A percentile compares a stretch with the other conserved stretches of the same genome.
These are phyloP conservation scores for Trichosporon inkin DNA, from an alignment of 1,284 basidiomycete genomes.

Conservation along the genomic window DNA sequence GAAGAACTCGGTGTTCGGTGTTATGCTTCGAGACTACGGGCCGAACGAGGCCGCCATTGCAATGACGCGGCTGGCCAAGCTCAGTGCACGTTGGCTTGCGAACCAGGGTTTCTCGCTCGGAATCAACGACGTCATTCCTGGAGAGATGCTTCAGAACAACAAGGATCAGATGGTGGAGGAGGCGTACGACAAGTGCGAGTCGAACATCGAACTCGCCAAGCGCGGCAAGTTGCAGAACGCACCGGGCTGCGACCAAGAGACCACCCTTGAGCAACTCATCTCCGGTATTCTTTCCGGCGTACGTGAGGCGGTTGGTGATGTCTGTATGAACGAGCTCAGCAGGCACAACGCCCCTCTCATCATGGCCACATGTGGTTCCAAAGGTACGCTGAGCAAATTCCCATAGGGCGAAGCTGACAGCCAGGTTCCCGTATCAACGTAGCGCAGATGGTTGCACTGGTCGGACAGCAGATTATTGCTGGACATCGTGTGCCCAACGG, in stretches of 20 bases:
- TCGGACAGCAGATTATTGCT: slow-evolving; percentile 97
- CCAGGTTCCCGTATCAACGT: slow-evolving; percentile 97
- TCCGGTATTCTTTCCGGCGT: slow-evolving; percentile 91
- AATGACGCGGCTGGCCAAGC: slow-evolving; percentile 94
- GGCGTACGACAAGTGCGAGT: slow-evolving; percentile 83
- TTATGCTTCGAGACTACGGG: slow-evolving; percentile 96
- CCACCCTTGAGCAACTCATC: slow-evolving; percentile 92
- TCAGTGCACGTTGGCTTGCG: slow-evolving; percentile 91
- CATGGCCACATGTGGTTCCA: slow-evolving; percentile 99
- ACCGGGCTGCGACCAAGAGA: slow-evolving; percentile 93
- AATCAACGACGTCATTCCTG: slow-evolving; percentile 98
- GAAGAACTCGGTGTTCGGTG: slow-evolving; percentile 98
- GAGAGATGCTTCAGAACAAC: slow-evolving; percentile 68
- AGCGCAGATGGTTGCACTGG: slow-evolving; percentile 99
- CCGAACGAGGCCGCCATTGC: slow-evolving; percentile 88
- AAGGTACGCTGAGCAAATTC: slow-evolving; percentile 59
- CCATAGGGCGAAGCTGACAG: slow-evolving; percentile 15
- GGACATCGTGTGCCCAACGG: slow-evolving; percentile 98
- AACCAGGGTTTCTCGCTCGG: slow-evolving; percentile 98
- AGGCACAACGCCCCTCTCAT: slow-evolving; percentile 94
- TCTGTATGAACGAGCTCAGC: slow-evolving; percentile 96
- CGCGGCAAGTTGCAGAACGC: slow-evolving; percentile 91
- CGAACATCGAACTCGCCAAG: slow-evolving; percentile 84
- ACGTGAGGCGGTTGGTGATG: slow-evolving; percentile 91
- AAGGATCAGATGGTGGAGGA: slow-evolving; percentile 85